Base-by-base conservation (phyloP, 345 rosid genomes). In the Eucalyptus lansdowneana region DNA sequence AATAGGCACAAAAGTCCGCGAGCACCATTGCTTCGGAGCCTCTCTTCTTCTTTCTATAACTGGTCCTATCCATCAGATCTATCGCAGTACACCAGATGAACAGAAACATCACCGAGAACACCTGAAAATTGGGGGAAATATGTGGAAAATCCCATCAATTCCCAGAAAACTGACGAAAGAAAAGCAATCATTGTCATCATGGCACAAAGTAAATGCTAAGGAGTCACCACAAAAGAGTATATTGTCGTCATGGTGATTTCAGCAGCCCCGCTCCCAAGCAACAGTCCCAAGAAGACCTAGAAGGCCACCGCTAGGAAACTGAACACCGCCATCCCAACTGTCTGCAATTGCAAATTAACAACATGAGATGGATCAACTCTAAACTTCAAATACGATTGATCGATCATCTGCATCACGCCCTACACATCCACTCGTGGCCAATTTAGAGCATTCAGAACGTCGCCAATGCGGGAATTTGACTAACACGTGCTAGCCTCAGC, bases 241-340 rank as follows among this genome's bases (percentile, higher is more conserved):
- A 91, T 65, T 6, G 95, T 90, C 42, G 95, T 93, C 90, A 96
- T 94, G 4, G 93, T 90, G 92, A 97, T 95, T 90, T 94, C 93
- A 34, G 99, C 97, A 47, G 92, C 88, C 91, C 94, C 94, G 93
- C 95, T 96, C 50, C 99, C 99, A 6, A 94, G 95, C 86, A 95
- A 94, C 69, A 98, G 92, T 51, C 99, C 99, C 31, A 97, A 91
- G 91, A 98, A 96, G 25, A 95, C 89, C 89, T 97, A 98, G 90
- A 97, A 98, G 50, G 94, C 86, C 87, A 94, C 94, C 8, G 92
- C 95, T 54, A 97, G 93, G 90, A 96, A 93, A 91, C 95, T 90
- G 91, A 93, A 97, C 29, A 97, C 89, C 47, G 93, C 96, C 94
- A 94, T 94, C 89, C 99, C 99, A 40, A 96, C 97, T 58, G 94